Conservation (phyloP, 768 basidiomycete species). For the Trametes cubensis region DNA sequence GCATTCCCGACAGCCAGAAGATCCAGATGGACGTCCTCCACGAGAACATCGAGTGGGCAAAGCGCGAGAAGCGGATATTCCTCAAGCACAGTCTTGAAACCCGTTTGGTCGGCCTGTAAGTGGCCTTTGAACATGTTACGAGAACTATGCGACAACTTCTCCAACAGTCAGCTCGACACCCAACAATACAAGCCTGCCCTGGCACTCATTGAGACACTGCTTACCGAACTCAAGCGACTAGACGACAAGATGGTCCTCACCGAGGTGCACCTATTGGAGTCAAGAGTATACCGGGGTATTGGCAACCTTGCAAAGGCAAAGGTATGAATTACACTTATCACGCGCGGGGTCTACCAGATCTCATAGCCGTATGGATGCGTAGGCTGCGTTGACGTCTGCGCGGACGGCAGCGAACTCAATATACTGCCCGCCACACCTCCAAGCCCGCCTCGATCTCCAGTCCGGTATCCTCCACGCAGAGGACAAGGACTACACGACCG, state of each 20-base stretch:
- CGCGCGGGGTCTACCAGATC: background rate
- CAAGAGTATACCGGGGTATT: conserved; percentile 85
- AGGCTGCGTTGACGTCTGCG: conserved; percentile 88
- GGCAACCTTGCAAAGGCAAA: conserved; percentile 91
- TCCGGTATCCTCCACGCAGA: conserved; percentile 90
- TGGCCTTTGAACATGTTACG: background rate
- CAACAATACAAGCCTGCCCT: conserved; percentile 79
- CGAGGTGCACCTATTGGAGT: conserved; percentile 94
- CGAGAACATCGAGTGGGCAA: conserved; percentile 94
- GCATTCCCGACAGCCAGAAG: conserved; percentile 73
- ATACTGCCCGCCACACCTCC: conserved; percentile 81
- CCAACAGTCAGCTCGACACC: conserved; percentile 69
- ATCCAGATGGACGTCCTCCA: conserved; percentile 83
- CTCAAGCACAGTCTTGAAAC: conserved; percentile 93
- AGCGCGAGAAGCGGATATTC: conserved; percentile 90
- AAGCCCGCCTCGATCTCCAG: conserved; percentile 64
- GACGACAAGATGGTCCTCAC: conserved; percentile 99
- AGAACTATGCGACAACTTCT: conserved; percentile 3
- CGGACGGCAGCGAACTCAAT: conserved; percentile 94
- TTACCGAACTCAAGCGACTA: conserved; percentile 87
- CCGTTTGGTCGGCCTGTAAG: conserved; percentile 75
- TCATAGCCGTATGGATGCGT: background rate
- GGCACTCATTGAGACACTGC: conserved; percentile 78
- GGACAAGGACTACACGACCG: conserved; percentile 97
- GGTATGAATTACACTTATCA: conserved; percentile 42